Conservation (phyloP, 768 basidiomycete genomes). For the Naganishia antarctica region DNA sequence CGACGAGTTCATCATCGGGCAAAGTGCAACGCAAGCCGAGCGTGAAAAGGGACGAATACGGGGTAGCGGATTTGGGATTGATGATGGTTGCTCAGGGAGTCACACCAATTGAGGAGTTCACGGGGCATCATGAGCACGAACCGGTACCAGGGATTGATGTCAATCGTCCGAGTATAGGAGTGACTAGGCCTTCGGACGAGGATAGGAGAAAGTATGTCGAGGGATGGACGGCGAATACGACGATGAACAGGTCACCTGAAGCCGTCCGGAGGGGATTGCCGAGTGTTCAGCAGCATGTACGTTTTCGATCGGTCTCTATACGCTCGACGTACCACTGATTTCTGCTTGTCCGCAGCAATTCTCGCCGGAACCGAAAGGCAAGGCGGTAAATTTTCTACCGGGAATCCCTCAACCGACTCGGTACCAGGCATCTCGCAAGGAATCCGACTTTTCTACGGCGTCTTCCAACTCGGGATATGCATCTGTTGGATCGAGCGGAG, state of each 20-base stretch:
- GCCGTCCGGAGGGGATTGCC: not conserved
- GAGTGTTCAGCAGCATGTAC: not conserved
- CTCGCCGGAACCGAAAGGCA: not conserved
- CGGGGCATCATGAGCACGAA: not conserved
- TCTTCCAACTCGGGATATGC: not conserved
- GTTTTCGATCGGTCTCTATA: not conserved
- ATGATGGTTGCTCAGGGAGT: not conserved
- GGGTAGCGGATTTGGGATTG: not conserved
- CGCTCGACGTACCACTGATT: not conserved
- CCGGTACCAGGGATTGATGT: constrained; percentile 11
- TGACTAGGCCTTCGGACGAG: constrained; percentile 13
- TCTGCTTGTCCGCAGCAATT: not conserved
- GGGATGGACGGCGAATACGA: constrained; percentile 1
- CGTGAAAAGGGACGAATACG: not conserved
- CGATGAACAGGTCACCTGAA: not conserved
- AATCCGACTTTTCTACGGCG: not conserved
- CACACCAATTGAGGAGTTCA: not conserved
- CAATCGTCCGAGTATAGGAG: not conserved
- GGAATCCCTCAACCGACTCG: not conserved
- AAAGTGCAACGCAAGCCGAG: not conserved
- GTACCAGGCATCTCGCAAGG: not conserved
- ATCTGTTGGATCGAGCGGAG: too few species aligned
- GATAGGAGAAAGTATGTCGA: not conserved
- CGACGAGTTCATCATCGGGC: too few species aligned
- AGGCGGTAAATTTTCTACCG: not conserved